Conservation (phyloP, 2,329 filamentous ascomycete species). For the Periconia digitata region DNA sequence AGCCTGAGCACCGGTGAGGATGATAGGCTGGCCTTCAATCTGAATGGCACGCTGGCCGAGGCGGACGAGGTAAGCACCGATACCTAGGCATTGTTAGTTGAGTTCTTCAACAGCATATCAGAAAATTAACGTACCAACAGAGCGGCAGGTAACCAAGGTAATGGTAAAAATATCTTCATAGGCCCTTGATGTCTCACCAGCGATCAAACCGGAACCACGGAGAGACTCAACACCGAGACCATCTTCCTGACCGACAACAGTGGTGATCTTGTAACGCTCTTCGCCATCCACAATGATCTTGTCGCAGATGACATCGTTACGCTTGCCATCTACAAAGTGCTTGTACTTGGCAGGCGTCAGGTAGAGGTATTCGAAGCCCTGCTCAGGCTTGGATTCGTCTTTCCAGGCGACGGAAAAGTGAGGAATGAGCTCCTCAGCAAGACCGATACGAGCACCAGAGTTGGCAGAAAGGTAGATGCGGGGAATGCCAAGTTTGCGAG, state of each 20-base stretch:
- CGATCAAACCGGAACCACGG: slow-evolving; percentile 95
- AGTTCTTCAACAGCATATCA: too few species aligned
- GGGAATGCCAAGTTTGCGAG: slow-evolving; percentile 89
- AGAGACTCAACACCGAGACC: slow-evolving; percentile 97
- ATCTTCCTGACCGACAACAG: slow-evolving; percentile 89
- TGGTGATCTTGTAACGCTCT: slow-evolving; percentile 89
- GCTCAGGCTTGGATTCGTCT: slow-evolving; percentile 74
- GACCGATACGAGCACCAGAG: slow-evolving; percentile 94
- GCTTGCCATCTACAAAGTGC: slow-evolving; percentile 77
- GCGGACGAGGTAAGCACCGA: slow-evolving; percentile 97
- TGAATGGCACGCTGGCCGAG: slow-evolving; percentile 98
- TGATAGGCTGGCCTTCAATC: slow-evolving; percentile 98
- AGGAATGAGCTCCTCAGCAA: slow-evolving; percentile 95
- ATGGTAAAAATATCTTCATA: slow-evolving; percentile 99
- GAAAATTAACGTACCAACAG: slow-evolving; percentile 71
- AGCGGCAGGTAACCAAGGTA: slow-evolving; percentile 95
- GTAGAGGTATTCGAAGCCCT: slow-evolving; percentile 97
- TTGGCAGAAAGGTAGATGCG: slow-evolving; percentile 98
- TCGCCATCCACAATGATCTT: slow-evolving; percentile 83
- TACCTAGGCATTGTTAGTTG: slow-evolving; percentile 60
- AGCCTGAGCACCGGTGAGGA: slow-evolving; percentile 93
- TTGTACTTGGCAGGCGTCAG: slow-evolving; percentile 83
- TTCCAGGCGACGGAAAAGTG: slow-evolving; percentile 99
- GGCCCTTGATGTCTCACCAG: slow-evolving; percentile 91
- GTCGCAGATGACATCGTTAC: slow-evolving; percentile 82